A percentile compares a stretch with the other conserved stretches of the same genome.
These are phyloP conservation scores for Trichoderma sp. DNA, from an alignment of 2,329 filamentous ascomycete genomes.

Conservation along the genomic window DNA sequence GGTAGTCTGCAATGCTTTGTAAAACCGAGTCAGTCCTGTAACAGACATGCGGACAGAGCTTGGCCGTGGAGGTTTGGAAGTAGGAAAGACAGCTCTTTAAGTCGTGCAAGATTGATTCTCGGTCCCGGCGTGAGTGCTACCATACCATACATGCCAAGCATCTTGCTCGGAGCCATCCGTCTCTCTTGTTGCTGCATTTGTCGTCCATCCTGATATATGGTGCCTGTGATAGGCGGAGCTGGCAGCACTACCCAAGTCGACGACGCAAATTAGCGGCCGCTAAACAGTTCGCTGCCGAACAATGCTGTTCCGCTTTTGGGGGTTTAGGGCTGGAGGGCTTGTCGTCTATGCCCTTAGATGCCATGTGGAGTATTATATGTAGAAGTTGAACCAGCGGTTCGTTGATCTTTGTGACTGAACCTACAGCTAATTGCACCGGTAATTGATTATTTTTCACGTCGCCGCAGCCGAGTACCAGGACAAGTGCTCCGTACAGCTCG, in stretches of 20 bases:
- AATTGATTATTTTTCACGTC: neutral
- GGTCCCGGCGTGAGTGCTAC: neutral
- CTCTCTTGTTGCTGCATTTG: slow-evolving; percentile 18
- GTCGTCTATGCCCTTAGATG: neutral
- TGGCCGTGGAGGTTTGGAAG: neutral
- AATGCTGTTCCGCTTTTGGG: slow-evolving; percentile 6
- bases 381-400: neutral
- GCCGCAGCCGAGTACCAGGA: neutral
- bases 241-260: slow-evolving; percentile 9
- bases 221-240: slow-evolving; percentile 19
- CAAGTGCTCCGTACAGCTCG: neutral
- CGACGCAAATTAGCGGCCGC: slow-evolving; percentile 20
- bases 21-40: neutral
- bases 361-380: neutral
- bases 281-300: slow-evolving; percentile 15
- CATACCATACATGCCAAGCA: slow-evolving; percentile 13
- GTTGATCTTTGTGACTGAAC: neutral
- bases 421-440: neutral
- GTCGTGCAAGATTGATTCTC: neutral
- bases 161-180: slow-evolving; percentile 13
- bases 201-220: neutral
- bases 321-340: slow-evolving; percentile 10
- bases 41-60: neutral
- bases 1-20: neutral
- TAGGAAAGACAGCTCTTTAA: neutral